phyloP scores from a whole-genome alignment of 345 rosid species.

The Salix caprea region DNA sequence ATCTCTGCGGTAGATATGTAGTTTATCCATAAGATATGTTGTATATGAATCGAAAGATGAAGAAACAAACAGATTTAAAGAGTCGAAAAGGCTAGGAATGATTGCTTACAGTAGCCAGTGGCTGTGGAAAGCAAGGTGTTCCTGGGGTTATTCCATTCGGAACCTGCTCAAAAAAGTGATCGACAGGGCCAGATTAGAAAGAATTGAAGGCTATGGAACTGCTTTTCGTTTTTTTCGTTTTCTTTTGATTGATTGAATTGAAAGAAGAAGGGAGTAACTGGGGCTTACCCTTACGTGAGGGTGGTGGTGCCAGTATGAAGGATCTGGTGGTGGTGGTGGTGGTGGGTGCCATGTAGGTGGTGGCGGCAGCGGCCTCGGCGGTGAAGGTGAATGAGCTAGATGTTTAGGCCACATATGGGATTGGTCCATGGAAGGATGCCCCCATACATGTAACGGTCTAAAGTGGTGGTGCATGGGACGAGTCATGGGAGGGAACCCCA shows the following conservation, averaged over 20 bases:
- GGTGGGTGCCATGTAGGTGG: constrained; percentile 40
- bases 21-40: background rate
- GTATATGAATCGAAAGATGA: constrained; percentile 7
- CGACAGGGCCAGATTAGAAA: background rate
- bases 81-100: constrained; percentile 20
- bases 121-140: constrained; percentile 54
- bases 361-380: constrained; percentile 27
- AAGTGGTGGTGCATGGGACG: constrained; percentile 48
- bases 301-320: constrained; percentile 59
- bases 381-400: constrained; percentile 30
- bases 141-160: constrained; percentile 48
- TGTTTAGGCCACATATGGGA: constrained; percentile 74
- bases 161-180: constrained; percentile 24
- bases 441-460: constrained; percentile 83
- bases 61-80: constrained; percentile 16
- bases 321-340: constrained; percentile 40
- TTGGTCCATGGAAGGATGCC: constrained; percentile 64
- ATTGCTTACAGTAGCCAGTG: constrained; percentile 47
- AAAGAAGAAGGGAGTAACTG: background rate
- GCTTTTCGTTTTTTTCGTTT: background rate
- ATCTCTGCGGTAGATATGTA: constrained; percentile 37
- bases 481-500: constrained; percentile 70
- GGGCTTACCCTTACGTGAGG: constrained; percentile 39
- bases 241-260: background rate
- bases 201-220: no score